These are phyloP conservation scores for Brassica nigra DNA, from an alignment of 345 rosid genomes.

Conservation along the genomic window DNA sequence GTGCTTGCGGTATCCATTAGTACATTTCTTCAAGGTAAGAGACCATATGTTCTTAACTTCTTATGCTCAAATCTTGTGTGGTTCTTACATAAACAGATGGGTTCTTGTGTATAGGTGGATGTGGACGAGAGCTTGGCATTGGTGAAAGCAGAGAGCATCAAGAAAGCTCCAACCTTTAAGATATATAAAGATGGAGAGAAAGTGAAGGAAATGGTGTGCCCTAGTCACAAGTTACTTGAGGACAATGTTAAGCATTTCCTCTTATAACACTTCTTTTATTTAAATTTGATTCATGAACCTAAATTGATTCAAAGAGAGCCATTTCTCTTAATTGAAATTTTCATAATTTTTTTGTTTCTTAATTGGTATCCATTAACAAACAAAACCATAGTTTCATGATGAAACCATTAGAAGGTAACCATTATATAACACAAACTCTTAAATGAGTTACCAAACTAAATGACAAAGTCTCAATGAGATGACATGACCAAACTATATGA, in stretches of 20 bases:
- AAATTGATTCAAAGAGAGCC: neutral
- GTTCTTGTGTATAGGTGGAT: slow-evolving; percentile 54
- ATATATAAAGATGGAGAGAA: slow-evolving; percentile 68
- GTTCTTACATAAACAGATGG: neutral
- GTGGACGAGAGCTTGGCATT: slow-evolving; percentile 60
- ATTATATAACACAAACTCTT: neutral
- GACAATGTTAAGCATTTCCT: slow-evolving; percentile 24
- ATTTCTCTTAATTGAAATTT: neutral
- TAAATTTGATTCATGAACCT: neutral
- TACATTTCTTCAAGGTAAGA: slow-evolving; percentile 40
- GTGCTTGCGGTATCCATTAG: slow-evolving; percentile 42
- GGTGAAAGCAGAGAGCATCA: slow-evolving; percentile 66
- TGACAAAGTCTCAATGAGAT: neutral
- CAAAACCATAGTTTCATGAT: neutral
- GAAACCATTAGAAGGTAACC: neutral
- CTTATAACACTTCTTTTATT: neutral
- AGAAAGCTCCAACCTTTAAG: slow-evolving; percentile 76
- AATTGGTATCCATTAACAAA: neutral
- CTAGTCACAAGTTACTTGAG: slow-evolving; percentile 67
- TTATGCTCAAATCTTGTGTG: slow-evolving; percentile 14
- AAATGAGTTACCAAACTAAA: neutral
- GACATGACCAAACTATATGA: neutral
- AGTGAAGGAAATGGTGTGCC: slow-evolving; percentile 78
- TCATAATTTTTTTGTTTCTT: neutral
- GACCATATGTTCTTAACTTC: no score